Evolutionary conservation across 139 green algal species (phyloP).

Genomic region (Closterium sp.): DNA sequence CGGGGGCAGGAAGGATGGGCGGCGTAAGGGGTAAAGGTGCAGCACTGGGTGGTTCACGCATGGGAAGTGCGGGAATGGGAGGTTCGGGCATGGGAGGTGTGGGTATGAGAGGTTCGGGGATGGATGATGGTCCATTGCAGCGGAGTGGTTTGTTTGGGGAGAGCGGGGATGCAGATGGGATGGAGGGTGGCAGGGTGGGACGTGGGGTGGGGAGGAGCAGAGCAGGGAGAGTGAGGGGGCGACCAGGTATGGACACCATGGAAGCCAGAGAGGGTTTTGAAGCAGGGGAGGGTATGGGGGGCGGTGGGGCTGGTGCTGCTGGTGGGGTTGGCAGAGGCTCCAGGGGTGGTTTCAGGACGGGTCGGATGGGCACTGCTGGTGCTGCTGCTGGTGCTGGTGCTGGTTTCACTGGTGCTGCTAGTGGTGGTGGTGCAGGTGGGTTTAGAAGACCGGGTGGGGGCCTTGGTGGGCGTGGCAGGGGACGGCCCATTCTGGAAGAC

Average conservation of each 20-base stretch:
- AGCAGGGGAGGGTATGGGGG: too few relatives aligned
- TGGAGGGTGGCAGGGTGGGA: background rate
- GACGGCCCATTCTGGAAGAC: background rate
- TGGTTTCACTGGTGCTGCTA: background rate
- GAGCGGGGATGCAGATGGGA: background rate
- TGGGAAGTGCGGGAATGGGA: too few relatives aligned
- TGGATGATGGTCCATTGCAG: background rate
- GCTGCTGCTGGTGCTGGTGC: too few relatives aligned
- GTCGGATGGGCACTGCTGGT: background rate
- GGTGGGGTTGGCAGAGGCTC: background rate
- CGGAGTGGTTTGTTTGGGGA: background rate
- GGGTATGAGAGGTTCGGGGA: too few relatives aligned
- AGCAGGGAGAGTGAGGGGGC: background rate
- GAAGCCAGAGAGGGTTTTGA: background rate
- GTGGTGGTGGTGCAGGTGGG: background rate
- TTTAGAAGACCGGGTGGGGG: background rate
- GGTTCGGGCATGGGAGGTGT: too few relatives aligned
- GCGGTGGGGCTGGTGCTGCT: background rate
- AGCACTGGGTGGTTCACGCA: background rate
- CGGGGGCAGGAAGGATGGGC: background rate
- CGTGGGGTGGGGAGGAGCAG: background rate
- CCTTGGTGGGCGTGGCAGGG: background rate
- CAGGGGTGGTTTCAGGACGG: background rate
- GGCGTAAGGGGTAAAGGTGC: background rate
- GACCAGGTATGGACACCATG: background rate